Evolutionary conservation across 2,329 filamentous ascomycete species (phyloP).

Genomic region (Boeremia lycopersici): DNA sequence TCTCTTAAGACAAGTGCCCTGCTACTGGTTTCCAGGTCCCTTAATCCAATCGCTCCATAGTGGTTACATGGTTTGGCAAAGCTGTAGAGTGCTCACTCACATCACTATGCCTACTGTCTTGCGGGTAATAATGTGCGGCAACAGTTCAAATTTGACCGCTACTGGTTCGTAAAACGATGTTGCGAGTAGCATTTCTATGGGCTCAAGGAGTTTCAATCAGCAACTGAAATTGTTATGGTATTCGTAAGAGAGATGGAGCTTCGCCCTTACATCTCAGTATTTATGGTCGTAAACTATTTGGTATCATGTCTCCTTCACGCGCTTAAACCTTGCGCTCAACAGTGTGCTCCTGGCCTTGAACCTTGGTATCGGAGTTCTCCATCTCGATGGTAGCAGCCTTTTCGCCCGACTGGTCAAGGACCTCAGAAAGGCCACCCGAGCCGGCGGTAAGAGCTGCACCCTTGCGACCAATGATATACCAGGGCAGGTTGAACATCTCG

Average conservation of each 20-base stretch:
- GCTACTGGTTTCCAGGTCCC: too few relatives aligned
- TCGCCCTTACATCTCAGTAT: slow-evolving; percentile 7
- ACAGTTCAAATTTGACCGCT: too few relatives aligned
- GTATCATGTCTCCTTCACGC: background rate
- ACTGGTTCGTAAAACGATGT: too few relatives aligned
- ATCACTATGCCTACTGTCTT: too few relatives aligned
- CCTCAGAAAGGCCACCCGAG: slow-evolving; percentile 40
- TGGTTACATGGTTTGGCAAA: too few relatives aligned
- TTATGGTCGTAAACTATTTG: background rate
- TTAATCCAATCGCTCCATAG: too few relatives aligned
- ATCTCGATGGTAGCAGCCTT: slow-evolving; percentile 38
- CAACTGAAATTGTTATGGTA: background rate
- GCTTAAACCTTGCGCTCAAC: slow-evolving; percentile 29
- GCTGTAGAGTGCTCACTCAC: too few relatives aligned
- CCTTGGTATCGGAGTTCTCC: slow-evolving; percentile 24
- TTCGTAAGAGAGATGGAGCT: slow-evolving; percentile 13
- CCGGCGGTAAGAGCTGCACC: slow-evolving; percentile 43
- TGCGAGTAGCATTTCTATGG: too few relatives aligned
- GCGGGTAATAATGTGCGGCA: too few relatives aligned
- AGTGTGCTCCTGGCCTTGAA: slow-evolving; percentile 20
- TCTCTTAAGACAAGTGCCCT: too few relatives aligned
- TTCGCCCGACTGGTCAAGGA: slow-evolving; percentile 41
- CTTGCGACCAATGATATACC: slow-evolving; percentile 71
- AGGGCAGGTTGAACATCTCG: slow-evolving; percentile 71
- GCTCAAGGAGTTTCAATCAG: too few relatives aligned